A percentile compares a stretch with the other conserved stretches of the same genome.
These are phyloP conservation scores for Paxillus involutus DNA, from an alignment of 768 basidiomycete genomes.

Conservation along the genomic window DNA sequence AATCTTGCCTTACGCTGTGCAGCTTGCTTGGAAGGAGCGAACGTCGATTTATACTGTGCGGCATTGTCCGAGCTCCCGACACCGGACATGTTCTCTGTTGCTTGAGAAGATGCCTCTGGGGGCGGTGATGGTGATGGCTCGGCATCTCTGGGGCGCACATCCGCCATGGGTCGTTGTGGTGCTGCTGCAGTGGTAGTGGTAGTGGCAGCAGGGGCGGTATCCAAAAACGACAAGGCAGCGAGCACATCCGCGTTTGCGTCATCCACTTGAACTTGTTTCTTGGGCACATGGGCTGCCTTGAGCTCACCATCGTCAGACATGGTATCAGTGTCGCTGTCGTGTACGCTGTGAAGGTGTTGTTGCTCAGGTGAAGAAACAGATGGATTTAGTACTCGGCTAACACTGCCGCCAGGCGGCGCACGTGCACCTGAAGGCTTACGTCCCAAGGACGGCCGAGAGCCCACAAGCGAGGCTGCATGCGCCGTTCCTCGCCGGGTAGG, in stretches of 20 bases:
- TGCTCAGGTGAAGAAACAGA: conserved; percentile 39
- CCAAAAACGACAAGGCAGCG: conserved; percentile 77
- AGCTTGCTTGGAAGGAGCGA: conserved; percentile 82
- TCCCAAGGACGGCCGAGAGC: conserved; percentile 40
- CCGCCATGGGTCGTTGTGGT: conserved; percentile 8
- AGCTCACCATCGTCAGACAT: conserved; percentile 27
- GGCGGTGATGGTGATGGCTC: conserved; percentile 26
- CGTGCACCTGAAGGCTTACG: conserved; percentile 85
- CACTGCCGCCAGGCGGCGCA: conserved; percentile 43
- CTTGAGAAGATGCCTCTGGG: conserved; percentile 31
- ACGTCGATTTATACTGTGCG: conserved; percentile 75
- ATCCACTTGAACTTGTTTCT: conserved; percentile 32
- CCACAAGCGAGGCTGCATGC: conserved; percentile 36
- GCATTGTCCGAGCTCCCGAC: conserved; percentile 26
- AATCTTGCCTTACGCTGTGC: conserved; percentile 82
- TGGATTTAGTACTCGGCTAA: conserved; percentile 39
- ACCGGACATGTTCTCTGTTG: conserved; percentile 27
- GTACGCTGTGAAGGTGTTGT: conserved; percentile 23
- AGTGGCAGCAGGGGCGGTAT: conserved; percentile 32
- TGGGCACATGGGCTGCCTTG: conserved; percentile 4
- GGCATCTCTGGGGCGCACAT: conserved; percentile 3
- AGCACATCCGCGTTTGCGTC: conserved; percentile 69
- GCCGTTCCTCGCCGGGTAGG: conserved; percentile 22
- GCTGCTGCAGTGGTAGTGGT: conserved; percentile 12
- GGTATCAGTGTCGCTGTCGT: conserved; percentile 33